Evolutionary conservation across 495 filamentous ascomycete genomes (phyloP).

Genomic region (Penicillium turbatum): DNA sequence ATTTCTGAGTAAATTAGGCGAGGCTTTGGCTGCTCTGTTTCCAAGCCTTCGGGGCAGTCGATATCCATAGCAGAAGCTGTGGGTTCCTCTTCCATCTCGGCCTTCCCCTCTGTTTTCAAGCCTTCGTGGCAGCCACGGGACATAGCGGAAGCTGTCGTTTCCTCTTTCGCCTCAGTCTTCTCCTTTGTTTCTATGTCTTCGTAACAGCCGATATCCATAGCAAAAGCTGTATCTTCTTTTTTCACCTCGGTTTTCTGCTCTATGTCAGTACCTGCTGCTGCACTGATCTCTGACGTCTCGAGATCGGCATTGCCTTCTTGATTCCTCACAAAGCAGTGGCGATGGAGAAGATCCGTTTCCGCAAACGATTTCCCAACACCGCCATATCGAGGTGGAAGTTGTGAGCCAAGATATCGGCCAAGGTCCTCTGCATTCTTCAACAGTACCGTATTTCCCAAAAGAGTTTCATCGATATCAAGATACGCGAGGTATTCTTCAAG

Average conservation of each 20-base stretch:
- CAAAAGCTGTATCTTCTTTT: no score
- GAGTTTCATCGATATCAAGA: background rate
- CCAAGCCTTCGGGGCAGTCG: background rate
- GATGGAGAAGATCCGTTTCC: background rate
- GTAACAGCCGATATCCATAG: no score
- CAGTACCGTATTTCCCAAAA: background rate
- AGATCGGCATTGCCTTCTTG: background rate
- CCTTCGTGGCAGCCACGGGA: no score
- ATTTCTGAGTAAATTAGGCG: background rate
- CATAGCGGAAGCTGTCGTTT: no score
- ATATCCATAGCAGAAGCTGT: background rate
- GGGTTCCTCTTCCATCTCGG: background rate
- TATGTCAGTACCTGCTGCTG: background rate
- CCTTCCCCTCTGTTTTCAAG: no score
- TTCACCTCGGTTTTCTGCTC: no score
- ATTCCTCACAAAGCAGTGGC: background rate
- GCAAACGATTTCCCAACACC: background rate
- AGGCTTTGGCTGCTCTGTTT: background rate
- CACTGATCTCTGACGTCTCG: background rate
- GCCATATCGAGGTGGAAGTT: background rate
- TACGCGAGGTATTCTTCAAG: background rate
- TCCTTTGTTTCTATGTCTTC: no score
- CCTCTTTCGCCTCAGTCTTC: no score
- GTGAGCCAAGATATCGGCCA: background rate
- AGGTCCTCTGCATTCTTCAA: background rate